Percentiles rank a stretch among this genome's conserved stretches.
Evolutionary conservation across 768 basidiomycete genomes (phyloP).

Genomic region (Lactarius hatsudake): DNA sequence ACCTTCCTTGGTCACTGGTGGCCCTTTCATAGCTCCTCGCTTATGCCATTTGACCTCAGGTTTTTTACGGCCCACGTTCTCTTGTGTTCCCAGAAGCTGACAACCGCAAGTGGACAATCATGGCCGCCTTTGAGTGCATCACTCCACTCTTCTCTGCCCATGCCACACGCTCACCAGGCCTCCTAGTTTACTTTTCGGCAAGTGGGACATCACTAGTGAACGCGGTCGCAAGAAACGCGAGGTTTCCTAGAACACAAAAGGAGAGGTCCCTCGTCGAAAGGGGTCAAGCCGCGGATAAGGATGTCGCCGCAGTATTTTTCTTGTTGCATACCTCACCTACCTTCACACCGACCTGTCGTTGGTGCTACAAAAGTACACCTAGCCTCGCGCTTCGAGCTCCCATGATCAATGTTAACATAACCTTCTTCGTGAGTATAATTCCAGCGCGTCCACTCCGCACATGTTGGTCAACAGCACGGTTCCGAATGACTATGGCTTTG

Average conservation of each 20-base stretch:
- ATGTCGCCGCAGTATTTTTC: neutral
- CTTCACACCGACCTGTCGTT: neutral
- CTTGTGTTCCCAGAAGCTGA: constrained; percentile 93
- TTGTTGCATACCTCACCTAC: neutral
- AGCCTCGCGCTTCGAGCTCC: neutral
- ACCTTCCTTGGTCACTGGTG: neutral
- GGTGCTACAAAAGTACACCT: neutral
- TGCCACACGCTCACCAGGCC: constrained; percentile 32
- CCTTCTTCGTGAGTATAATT: neutral
- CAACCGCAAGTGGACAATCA: constrained; percentile 96
- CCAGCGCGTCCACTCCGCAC: neutral
- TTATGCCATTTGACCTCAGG: constrained; percentile 41
- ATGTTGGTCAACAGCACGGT: neutral
- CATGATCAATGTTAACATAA: neutral
- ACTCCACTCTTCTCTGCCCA: neutral
- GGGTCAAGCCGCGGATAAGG: neutral
- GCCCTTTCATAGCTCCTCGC: constrained; percentile 3
- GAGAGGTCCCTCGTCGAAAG: neutral
- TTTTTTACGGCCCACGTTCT: constrained; percentile 91
- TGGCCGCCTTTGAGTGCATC: constrained; percentile 84
- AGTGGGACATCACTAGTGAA: constrained; percentile 30
- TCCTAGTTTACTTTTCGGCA: constrained; percentile 36
- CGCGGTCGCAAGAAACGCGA: constrained; percentile 6
- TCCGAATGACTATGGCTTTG: neutral
- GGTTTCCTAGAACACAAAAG: neutral